phyloP scores from a whole-genome alignment of 139 green algal species.

The Closterium sp. region DNA sequence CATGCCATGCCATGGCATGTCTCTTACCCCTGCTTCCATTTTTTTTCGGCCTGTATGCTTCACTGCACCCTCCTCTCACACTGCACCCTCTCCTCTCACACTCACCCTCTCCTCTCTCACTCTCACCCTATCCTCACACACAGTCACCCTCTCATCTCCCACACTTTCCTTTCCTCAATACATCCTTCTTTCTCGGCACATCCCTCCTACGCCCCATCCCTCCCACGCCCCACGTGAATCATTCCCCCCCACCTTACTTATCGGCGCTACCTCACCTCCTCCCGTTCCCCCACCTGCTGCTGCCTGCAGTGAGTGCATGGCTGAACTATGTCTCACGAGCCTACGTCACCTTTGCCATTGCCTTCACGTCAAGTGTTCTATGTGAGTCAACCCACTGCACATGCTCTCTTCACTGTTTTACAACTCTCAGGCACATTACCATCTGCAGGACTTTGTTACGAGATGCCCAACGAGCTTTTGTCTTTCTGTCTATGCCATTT shows the following conservation, averaged over 20 bases:
- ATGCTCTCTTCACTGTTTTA: too few species aligned
- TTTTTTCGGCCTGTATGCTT: too few species aligned
- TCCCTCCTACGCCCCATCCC: too few species aligned
- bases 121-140: neutral
- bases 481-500: too few species aligned
- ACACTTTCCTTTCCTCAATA: neutral
- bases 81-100: too few species aligned
- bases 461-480: too few species aligned
- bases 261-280: neutral
- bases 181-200: too few species aligned
- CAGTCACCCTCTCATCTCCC: neutral
- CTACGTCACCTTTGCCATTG: neutral
- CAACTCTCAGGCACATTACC: too few species aligned
- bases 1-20: neutral
- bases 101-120: neutral
- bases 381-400: neutral
- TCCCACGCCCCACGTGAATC: neutral
- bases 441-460: too few species aligned
- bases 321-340: neutral
- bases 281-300: neutral
- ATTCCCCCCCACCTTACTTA: neutral
- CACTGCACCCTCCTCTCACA: too few species aligned
- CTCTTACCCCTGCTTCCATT: too few species aligned
- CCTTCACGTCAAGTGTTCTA: neutral
- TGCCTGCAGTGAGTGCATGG: neutral